Base-by-base conservation (phyloP, 768 basidiomycete species). In the Leucocoprinus birnbaumii region DNA sequence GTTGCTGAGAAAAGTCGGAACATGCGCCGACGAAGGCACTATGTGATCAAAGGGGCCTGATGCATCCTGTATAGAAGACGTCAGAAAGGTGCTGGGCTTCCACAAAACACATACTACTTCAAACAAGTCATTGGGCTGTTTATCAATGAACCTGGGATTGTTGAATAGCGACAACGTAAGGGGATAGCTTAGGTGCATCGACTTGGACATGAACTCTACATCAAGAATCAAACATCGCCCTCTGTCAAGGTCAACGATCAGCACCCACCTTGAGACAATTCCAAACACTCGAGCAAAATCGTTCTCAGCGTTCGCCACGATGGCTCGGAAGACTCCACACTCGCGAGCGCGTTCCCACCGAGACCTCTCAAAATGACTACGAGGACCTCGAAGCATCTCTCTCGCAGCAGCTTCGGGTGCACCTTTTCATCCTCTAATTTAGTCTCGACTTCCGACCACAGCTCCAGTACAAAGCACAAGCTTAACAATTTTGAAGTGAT, bases 381-480 rank as follows among this genome's bases (percentile, higher is more conserved):
- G 21, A 79, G 66, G 16, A 77, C 75, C 25, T 69, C 61, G 18
- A 76, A 67, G 2, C 80, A 74, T 56, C 73, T 78, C 31, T 74
- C 68, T 62, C 76, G 80, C 59, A 91, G 65, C 2, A 70, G 66
- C 3, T 63, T 64, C 0, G 89, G 86, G 11, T 74, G 71, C 24
- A 73, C 68, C 42, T 77, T 64, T 14, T 65, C 76, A 19, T 72
- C 72, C 46, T 75, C 66, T 21, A 58, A 61, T n/a, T 66, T 59
- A 19, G 72, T 69, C 41, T 73, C 70, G n/a, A 70, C 71, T 48
- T 80, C 80, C 31, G 76, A 64, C 84, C 88, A 90, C 27, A 76
- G 65, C 57, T 86, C 85, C 34, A 88, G 70, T 1, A 76, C 74
- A 50, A 73, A 65, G 62, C 79, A 82, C 26, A 89, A 72, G 37